Conservation (phyloP, 208 protist genomes). For the Crithidia sp. region DNA sequence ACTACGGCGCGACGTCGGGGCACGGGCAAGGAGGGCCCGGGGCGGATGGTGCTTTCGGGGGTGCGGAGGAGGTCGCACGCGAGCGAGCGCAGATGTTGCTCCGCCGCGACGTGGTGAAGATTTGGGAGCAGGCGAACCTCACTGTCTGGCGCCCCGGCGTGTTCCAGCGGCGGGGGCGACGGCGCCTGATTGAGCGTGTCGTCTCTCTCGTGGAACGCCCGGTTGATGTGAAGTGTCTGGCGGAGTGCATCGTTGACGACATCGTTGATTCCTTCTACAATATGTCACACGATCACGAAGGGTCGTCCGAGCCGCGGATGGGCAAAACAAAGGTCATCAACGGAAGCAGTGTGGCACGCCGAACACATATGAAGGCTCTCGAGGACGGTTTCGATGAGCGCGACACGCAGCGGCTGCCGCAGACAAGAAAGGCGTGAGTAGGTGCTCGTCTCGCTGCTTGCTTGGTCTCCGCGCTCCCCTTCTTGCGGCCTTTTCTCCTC, state of each 20-base stretch:
- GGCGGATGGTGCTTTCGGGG: too few species aligned
- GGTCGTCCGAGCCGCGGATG: neutral
- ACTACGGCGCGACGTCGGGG: neutral
- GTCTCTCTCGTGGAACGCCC: slow-evolving; percentile 37
- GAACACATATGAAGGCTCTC: slow-evolving; percentile 46
- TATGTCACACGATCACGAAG: neutral
- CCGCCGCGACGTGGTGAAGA: slow-evolving; percentile 58
- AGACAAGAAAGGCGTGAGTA: neutral
- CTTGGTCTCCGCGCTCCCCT: neutral
- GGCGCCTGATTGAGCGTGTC: slow-evolving; percentile 32
- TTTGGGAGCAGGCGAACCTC: slow-evolving; percentile 57
- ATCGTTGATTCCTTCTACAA: slow-evolving; percentile 42
- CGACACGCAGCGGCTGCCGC: slow-evolving; percentile 21
- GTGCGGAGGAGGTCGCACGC: slow-evolving; percentile 35
- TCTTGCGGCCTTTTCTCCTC: neutral
- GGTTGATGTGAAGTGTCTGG: slow-evolving; percentile 43
- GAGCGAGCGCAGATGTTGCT: slow-evolving; percentile 56
- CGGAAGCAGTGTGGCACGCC: slow-evolving; percentile 44
- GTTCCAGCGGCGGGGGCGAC: slow-evolving; percentile 31
- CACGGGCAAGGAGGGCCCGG: too few species aligned
- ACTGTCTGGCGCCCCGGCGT: slow-evolving; percentile 69
- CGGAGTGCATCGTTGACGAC: slow-evolving; percentile 61
- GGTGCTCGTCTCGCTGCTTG: neutral
- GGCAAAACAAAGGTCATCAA: slow-evolving; percentile 34
- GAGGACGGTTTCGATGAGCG: slow-evolving; percentile 43